Base-by-base conservation (phyloP, 306 rosid species). In the Ammopiptanthus mongolicus region DNA sequence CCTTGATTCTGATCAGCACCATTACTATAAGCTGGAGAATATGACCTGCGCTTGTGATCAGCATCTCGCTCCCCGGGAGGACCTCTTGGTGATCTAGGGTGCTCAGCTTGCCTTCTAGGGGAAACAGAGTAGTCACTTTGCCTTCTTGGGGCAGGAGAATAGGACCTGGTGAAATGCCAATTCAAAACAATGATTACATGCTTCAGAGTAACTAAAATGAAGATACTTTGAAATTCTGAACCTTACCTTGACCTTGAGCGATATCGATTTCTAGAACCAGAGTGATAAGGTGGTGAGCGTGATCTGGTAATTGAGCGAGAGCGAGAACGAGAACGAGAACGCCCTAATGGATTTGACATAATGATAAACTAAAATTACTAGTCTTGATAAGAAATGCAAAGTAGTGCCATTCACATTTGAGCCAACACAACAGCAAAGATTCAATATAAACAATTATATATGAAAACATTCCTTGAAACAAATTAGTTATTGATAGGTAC, bases 211-310 rank as follows among this genome's bases (percentile, higher is more conserved):
- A 55, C 8, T n/a, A 17, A 70, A 33, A 17, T 14, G 13, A 71
- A 57, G 17, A 23, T 15, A 83, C 28, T 52, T 37, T 0, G 12
- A 29, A 36, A 23, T 36, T 59, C 21, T 56, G 65, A 53, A 48
- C 66, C 89, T 82, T 77, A 88, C 99, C 99, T 90, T 53, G 99
- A 88, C 99, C 99, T 90, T 53, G 99, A 96, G 69, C 84, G 99
- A 59, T 90, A 83, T 70, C 97, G 87, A 19, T 72, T 84, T 83
- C 96, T 92, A 60, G 99, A 92, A 56, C 90, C 89, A n/a, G 96
- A 76, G 11, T 81, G 92, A 75, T 88, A 76, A 37, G 76, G 93
- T 6, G 97, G 99, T 12, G 98, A 91, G 71, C 86, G 93, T 44
- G 97, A 91, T 74, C 92, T 85, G 61, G 87, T 67, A 74, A 86